Evolutionary conservation across 2,329 filamentous ascomycete species (phyloP), one percentile per base, ranked within the genome.

Genomic region (Aciculosporium take): DNA sequence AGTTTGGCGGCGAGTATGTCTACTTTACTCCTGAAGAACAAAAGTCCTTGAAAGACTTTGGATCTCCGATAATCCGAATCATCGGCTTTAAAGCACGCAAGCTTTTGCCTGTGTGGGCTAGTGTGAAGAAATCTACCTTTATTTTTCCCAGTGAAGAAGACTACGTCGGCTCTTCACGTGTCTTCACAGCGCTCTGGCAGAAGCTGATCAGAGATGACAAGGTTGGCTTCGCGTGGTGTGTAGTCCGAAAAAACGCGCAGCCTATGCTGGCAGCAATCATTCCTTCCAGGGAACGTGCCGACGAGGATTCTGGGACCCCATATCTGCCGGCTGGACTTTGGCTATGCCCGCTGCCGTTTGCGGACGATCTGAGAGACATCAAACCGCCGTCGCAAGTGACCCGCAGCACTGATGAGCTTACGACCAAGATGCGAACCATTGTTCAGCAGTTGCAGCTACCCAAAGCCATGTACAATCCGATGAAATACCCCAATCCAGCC

Each of bases 91-190:
- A 96, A 57, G 77, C 85, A 6, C 68, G 84, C 23, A 75, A 74
- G 1, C 66, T 75, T 52, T 67, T 95, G 2, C 83, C 84, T 0
- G 68, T 81, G 15, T 95, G 89, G 87, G 84, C 86, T 1, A 87
- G 84, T 27, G 70, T 84, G 37, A 85, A 84, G 55, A 87, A 88
- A 51, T 84, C 88, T 0, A 85, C 79, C 0, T 98, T 95, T 59
- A 84, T 98, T 44, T 96, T 94, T 54, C 91, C 91, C 0, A 91
- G 82, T 15, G 91, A 98, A 61, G 81, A 87, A 48, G 82, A 85
- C 46, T 94, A 79, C 52, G 73, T 95, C 21, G 91, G 91, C 17
- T 96, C 88, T 1, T 93, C 87, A 0, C 79, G 91, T 7, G 87
- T 94, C 2, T 98, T 96, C 57, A 81, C 88, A 2, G 86, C 91